A percentile compares a stretch with the other conserved stretches of the same genome.
These are phyloP conservation scores for Cenococcum geophilum DNA, from an alignment of 495 filamentous ascomycete genomes.

Conservation along the genomic window DNA sequence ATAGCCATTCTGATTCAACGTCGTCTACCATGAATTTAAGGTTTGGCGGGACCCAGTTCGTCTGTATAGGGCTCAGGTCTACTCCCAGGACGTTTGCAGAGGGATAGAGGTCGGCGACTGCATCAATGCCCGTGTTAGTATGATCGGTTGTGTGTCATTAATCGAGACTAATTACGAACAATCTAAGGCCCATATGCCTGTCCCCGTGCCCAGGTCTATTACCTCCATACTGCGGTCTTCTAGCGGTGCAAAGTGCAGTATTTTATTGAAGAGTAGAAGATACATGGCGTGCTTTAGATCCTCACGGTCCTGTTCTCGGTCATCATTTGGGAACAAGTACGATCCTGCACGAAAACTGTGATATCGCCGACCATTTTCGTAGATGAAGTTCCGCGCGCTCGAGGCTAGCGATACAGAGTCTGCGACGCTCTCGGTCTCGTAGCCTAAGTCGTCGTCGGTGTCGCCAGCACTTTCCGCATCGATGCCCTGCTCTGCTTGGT, in stretches of 20 bases:
- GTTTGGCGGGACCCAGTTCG: slow-evolving; percentile 47
- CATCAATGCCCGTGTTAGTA: neutral
- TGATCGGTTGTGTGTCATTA: neutral
- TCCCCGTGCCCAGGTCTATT: slow-evolving; percentile 64
- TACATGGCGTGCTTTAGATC: slow-evolving; percentile 49
- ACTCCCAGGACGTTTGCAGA: slow-evolving; percentile 18
- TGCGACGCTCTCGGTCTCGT: neutral
- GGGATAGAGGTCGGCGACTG: slow-evolving; percentile 19
- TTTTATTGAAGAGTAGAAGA: slow-evolving; percentile 49
- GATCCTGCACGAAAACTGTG: slow-evolving; percentile 15
- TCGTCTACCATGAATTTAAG: slow-evolving; percentile 54
- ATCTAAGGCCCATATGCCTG: slow-evolving; percentile 32
- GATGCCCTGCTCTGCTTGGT: slow-evolving; percentile 7
- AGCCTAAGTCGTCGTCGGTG: neutral
- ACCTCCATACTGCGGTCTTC: slow-evolving; percentile 49
- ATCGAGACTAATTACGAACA: slow-evolving; percentile 5
- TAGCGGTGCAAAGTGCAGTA: slow-evolving; percentile 55
- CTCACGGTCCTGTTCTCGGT: slow-evolving; percentile 38
- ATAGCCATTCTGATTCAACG: slow-evolving; percentile 42
- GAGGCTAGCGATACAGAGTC: slow-evolving; percentile 9
- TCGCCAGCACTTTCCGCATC: neutral
- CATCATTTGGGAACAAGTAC: slow-evolving; percentile 9
- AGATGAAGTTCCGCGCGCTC: slow-evolving; percentile 40
- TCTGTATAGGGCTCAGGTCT: slow-evolving; percentile 34
- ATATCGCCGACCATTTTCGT: slow-evolving; percentile 28